phyloP scores from a whole-genome alignment of 129 eudicot genomes.

The Daucus carota region DNA sequence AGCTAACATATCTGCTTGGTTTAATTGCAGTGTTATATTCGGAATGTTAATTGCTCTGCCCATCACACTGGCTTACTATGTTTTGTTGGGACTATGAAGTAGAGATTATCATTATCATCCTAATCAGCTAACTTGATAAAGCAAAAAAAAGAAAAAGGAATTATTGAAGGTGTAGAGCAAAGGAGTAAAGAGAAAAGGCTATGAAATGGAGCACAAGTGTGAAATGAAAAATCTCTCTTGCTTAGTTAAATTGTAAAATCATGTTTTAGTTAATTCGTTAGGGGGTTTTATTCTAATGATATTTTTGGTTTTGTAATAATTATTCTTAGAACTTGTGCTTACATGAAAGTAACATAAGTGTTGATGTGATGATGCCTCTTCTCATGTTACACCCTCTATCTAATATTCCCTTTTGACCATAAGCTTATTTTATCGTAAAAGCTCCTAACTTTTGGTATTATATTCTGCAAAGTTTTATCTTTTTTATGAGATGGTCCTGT shows the following conservation, averaged over 20 bases:
- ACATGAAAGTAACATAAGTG: constrained; percentile 1
- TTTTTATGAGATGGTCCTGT: neutral
- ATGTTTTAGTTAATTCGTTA: constrained; percentile 25
- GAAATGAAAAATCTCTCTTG: constrained; percentile 1
- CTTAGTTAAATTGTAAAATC: constrained; percentile 36
- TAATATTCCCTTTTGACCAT: constrained; percentile 9
- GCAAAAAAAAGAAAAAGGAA: neutral
- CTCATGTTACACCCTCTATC: constrained; percentile 3
- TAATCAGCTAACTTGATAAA: neutral
- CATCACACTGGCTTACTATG: constrained; percentile 76
- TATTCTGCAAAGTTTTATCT: neutral
- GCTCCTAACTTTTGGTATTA: neutral
- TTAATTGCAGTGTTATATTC: constrained; percentile 61
- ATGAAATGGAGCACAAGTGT: constrained; percentile 1
- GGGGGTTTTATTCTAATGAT: neutral
- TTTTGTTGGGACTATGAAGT: constrained; percentile 40
- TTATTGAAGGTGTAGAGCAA: constrained; percentile 11
- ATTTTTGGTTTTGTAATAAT: constrained; percentile 1
- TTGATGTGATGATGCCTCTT: constrained; percentile 7
- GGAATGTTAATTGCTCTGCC: constrained; percentile 89
- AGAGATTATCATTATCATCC: neutral
- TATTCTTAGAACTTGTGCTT: constrained; percentile 21
- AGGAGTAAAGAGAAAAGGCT: constrained; percentile 3
- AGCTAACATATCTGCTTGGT: neutral
- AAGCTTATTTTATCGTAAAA: constrained; percentile 4